Evolutionary conservation across 768 basidiomycete genomes (phyloP).

Genomic region (Crassisporium funariophilum): DNA sequence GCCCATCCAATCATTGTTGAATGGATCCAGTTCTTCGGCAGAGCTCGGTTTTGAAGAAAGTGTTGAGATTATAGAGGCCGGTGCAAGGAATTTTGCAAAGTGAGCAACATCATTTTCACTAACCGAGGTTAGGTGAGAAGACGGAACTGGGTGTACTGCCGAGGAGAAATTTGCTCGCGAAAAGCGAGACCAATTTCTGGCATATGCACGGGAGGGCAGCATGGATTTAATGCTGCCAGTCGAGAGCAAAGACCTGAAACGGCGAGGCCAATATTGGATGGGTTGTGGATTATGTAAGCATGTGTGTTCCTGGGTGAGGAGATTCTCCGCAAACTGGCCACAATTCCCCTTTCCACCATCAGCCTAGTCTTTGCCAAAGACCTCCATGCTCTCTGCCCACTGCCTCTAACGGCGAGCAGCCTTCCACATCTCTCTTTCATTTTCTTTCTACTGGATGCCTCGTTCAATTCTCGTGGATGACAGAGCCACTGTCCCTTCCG

Average conservation of each 20-base stretch:
- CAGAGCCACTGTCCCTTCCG: neutral
- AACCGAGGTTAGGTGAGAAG: slow-evolving; percentile 46
- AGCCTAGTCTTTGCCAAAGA: neutral
- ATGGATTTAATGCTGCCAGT: slow-evolving; percentile 12
- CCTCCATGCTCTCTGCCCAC: neutral
- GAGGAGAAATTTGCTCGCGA: slow-evolving; percentile 25
- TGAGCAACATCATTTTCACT: slow-evolving; percentile 62
- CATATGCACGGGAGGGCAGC: slow-evolving; percentile 23
- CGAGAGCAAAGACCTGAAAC: too few species aligned
- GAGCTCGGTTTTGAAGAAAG: slow-evolving; percentile 49
- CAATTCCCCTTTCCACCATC: neutral
- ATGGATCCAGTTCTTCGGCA: slow-evolving; percentile 70
- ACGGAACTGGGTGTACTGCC: slow-evolving; percentile 23
- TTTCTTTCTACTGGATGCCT: too few species aligned
- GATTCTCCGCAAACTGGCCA: neutral
- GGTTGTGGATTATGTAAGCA: too few species aligned
- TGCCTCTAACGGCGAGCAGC: too few species aligned
- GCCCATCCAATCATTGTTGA: slow-evolving; percentile 95
- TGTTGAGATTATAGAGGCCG: slow-evolving; percentile 68
- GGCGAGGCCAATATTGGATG: too few species aligned
- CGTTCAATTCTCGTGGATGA: slow-evolving; percentile 4
- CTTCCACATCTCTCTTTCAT: neutral
- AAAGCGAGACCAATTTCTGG: slow-evolving; percentile 16
- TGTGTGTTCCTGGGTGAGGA: neutral
- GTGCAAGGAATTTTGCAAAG: slow-evolving; percentile 66